Evolutionary conservation across 495 filamentous ascomycete genomes (phyloP), one percentile per base, ranked within the genome.

Genomic region (Xylaria intraflava): DNA sequence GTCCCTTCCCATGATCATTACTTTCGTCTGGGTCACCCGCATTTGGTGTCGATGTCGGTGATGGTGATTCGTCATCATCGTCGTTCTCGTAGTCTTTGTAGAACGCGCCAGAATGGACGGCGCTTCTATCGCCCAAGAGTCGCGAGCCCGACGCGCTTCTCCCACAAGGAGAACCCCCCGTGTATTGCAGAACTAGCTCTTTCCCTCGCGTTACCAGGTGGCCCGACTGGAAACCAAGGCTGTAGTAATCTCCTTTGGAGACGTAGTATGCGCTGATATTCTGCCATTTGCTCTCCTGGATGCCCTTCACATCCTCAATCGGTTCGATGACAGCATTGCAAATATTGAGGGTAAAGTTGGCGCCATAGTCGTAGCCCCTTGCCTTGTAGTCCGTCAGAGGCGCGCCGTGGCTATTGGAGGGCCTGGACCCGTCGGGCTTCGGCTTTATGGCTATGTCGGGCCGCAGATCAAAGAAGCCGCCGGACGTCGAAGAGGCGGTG

Each of bases 271-370:
- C 93, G 69, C 88, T 92, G 60, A 97, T 79, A 66, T 96, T 95
- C 72, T 74, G 76, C 83, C 84, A 90, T 33, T 73, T 61, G 45
- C 71, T 62, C 54, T 81, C 72, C 0, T 85, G 76, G 11, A 97
- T 69, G 0, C 83, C 88, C 14, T 82, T 79, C 6, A 90, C 84
- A 58, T 90, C 77, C 20, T 83, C 77, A 17, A 92, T 67, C 26
- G 79, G 69, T 58, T 94, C 88, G 29, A 97, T 79, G 20, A 96
- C 89, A 1, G 90, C 80, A 40, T 80, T 85, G 69, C 94, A 99
- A 59, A 99, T 85, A 63, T 99, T 99, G 49, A 99, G 65, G 1
- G 90, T 96, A 65, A 99, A 97, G 70, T 97, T 97, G 12, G 85
- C 80, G 22, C 77, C 77, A 63, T 94, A 90, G 66, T 96, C 91